Conservation (phyloP, 192 early-diverging fungal genomes). For the Oehlia diaphana region DNA sequence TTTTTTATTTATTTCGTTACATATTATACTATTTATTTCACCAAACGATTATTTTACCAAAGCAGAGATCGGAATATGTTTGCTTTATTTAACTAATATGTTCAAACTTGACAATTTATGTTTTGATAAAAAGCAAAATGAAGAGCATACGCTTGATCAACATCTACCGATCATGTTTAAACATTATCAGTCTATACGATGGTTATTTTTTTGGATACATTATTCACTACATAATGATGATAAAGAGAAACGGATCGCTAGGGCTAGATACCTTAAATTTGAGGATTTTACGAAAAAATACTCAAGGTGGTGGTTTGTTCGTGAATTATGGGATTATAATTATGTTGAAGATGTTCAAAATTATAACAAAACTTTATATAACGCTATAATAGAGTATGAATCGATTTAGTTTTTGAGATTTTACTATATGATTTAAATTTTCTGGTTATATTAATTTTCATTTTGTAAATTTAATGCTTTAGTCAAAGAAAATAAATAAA, state of each 20-base stretch:
- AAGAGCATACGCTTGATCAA: not conserved
- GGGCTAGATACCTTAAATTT: not conserved
- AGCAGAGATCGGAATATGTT: slow-evolving; percentile 10
- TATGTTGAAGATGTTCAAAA: not conserved
- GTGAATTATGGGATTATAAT: slow-evolving; percentile 18
- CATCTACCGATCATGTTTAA: slow-evolving; percentile 3
- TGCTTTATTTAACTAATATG: slow-evolving; percentile 17
- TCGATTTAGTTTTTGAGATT: not conserved
- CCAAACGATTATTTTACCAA: slow-evolving; percentile 8
- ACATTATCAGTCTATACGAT: slow-evolving; percentile 17
- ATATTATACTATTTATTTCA: slow-evolving; percentile 18
- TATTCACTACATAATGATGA: not conserved
- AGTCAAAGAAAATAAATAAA: too few relatives aligned
- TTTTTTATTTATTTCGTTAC: slow-evolving; percentile 17
- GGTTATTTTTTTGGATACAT: slow-evolving; percentile 16
- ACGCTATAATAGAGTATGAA: slow-evolving; percentile 14
- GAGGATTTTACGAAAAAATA: not conserved
- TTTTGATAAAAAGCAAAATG: not conserved
- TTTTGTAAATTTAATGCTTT: too few relatives aligned
- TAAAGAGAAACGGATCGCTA: not conserved
- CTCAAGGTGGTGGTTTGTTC: not conserved
- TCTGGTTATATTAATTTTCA: too few relatives aligned
- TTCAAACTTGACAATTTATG: slow-evolving; percentile 10
- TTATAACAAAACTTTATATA: not conserved
- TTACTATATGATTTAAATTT: too few relatives aligned